Base-by-base conservation (phyloP, 768 basidiomycete species). In the Lentinula edodes region DNA sequence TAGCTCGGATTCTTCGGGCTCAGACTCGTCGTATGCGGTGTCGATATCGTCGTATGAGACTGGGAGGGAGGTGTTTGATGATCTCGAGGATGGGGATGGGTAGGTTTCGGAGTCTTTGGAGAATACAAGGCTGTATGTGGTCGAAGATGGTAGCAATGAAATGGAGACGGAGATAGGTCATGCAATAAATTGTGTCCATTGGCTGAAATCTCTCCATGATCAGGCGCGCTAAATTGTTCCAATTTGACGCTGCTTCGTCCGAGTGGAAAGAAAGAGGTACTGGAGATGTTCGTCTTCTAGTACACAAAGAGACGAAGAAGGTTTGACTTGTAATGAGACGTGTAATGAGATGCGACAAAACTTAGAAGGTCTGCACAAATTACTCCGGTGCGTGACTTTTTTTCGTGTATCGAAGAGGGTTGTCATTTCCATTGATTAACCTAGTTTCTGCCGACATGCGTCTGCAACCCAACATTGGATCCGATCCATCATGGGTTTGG, bases 211-310 rank as follows among this genome's bases (percentile, higher is more conserved):
- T 51, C 61, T 62, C 51, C 54, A 55, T 53, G 46, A 60, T 62
- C 36, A 98, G 96, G 91, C 92, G 96, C 68, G 90, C 97, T 68
- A 98, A 98, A 80, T 85, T 99, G 63, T 99, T 98, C 85, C 87
- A 96, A 71, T 99, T 98, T 77, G 89, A 90, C 66, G 72, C 83
- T 62, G 74, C 70, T 38, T 79, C 85, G 53, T 79, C 85, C 56
- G 96, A 98, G 77, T 99, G 97, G 97, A 99, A 99, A 75, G 97
- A 99, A 78, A 80, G 97, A 38, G 96, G 96, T 43, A 98, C 95
- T 15, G 96, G 96, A 51, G 94, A 96, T 73, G 95, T 93, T 66
- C 90, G 93, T 73, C 83, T 99, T 61, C 86, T 99, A 65, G 79
- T 86, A 67, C 92, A 97, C 81, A 93, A 90, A 75, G 86, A 86